These are phyloP conservation scores for Septoria petroselini DNA, from an alignment of 2,329 filamentous ascomycete species.

Conservation along the genomic window DNA sequence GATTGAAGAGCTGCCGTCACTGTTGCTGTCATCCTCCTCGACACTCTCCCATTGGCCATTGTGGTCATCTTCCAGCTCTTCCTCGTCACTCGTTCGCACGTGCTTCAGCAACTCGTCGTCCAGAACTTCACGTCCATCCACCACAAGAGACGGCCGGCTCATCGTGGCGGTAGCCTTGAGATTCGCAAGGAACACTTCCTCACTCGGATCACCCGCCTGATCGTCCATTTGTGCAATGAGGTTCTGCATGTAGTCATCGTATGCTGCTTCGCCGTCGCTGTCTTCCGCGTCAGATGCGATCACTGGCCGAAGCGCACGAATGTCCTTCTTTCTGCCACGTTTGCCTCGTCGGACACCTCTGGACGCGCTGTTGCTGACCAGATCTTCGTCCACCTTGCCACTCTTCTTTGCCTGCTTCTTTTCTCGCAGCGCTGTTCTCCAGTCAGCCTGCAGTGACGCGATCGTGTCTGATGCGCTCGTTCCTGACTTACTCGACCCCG, in stretches of 20 bases:
- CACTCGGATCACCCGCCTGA: conserved; percentile 22
- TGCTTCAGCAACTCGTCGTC: conserved; percentile 34
- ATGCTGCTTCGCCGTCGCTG: conserved; percentile 41
- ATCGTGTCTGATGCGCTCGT: conserved; percentile 21
- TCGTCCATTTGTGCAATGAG: conserved; percentile 44
- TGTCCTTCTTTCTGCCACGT: conserved; percentile 36
- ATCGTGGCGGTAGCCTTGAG: conserved; percentile 17
- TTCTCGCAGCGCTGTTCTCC: conserved; percentile 26
- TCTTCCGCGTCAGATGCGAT: conserved; percentile 49
- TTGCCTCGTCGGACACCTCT: conserved; percentile 31
- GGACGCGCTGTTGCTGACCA: conserved; percentile 13
- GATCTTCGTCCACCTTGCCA: conserved; percentile 1
- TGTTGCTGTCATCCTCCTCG: conserved; percentile 24
- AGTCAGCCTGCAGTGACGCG: conserved; percentile 29
- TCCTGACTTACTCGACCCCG: conserved; percentile 12
- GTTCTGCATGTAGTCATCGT: conserved; percentile 68
- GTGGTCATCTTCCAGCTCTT: conserved; percentile 16
- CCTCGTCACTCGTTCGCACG: conserved; percentile 12
- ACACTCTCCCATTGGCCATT: conserved; percentile 23
- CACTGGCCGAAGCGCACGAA: conserved; percentile 30
- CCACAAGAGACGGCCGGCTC: conserved; percentile 31
- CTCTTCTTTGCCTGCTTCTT: conserved; percentile 28
- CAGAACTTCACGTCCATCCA: conserved; percentile 31
- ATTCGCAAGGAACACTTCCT: conserved; percentile 11
- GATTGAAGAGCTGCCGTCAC: conserved; percentile 17